Evolutionary conservation across 2,329 filamentous ascomycete genomes (phyloP).

Genomic region (Hyphodiscus sp.): DNA sequence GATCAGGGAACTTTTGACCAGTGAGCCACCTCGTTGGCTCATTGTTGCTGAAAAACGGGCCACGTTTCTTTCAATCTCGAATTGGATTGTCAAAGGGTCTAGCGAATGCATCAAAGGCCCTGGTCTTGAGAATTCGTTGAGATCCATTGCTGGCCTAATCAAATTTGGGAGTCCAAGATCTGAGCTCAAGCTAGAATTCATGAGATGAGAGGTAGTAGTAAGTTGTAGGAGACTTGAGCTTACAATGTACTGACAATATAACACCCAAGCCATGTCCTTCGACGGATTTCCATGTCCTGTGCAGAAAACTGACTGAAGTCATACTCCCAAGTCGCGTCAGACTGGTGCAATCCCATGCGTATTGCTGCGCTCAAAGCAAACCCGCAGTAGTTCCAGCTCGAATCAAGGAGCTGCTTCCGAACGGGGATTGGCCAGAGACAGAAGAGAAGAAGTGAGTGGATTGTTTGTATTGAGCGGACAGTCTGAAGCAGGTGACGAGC

Average conservation of each 20-base stretch:
- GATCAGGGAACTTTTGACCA: slow-evolving; percentile 1
- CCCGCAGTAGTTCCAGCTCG: slow-evolving; percentile 5
- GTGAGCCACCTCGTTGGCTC: not conserved
- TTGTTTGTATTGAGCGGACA: not conserved
- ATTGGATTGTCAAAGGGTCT: slow-evolving; percentile 1
- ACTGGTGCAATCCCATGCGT: slow-evolving; percentile 3
- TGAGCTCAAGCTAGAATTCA: not conserved
- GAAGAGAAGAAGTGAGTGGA: slow-evolving; percentile 1
- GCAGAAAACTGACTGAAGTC: slow-evolving; percentile 3
- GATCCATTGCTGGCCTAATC: slow-evolving; percentile 2
- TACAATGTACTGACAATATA: slow-evolving; percentile 3
- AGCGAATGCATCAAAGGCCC: not conserved
- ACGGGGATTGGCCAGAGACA: slow-evolving; percentile 2
- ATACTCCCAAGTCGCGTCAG: slow-evolving; percentile 2
- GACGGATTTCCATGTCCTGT: not conserved
- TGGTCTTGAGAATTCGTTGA: not conserved
- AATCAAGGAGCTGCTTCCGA: slow-evolving; percentile 1
- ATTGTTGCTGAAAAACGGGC: slow-evolving; percentile 1
- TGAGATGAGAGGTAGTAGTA: not conserved
- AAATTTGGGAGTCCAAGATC: slow-evolving; percentile 2
- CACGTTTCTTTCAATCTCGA: slow-evolving; percentile 2
- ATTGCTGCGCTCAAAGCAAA: slow-evolving; percentile 20
- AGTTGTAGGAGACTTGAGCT: not conserved
- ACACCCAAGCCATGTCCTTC: slow-evolving; percentile 2
- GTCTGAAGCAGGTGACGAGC: slow-evolving; percentile 20